Percentiles rank a stretch among this genome's conserved stretches.
Conservation (phyloP, 176 grass and related monocot genomes). For the Hordeum vulgare region DNA sequence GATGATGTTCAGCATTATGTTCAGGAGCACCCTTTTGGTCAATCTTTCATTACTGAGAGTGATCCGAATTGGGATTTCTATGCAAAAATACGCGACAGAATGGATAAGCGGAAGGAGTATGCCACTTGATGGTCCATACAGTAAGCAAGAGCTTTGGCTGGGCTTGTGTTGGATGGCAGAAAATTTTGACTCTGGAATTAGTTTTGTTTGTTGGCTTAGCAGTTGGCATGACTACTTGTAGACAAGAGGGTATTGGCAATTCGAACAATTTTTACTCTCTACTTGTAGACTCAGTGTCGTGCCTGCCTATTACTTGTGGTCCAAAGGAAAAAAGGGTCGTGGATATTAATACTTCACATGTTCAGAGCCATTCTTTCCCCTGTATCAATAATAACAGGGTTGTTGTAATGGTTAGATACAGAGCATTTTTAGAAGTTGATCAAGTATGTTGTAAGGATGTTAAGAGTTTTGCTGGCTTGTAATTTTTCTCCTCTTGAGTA, state of each 20-base stretch:
- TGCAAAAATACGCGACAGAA: conserved; percentile 43
- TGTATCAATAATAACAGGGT: conserved; percentile 16
- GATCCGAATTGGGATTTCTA: conserved; percentile 74
- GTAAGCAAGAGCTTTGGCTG: neutral
- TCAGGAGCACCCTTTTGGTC: conserved; percentile 67
- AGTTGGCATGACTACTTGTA: conserved; percentile 4
- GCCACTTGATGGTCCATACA: neutral
- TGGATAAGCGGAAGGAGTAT: neutral
- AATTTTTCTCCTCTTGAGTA: neutral
- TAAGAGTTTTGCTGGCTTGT: neutral
- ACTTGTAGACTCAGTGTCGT: too few species aligned
- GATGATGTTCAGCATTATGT: conserved; percentile 77
- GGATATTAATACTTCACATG: neutral
- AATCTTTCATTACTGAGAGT: conserved; percentile 56
- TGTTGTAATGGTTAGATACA: conserved; percentile 8
- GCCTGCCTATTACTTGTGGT: neutral
- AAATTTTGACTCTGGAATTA: neutral
- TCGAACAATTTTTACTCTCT: conserved; percentile 7
- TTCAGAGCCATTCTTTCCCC: conserved; percentile 17
- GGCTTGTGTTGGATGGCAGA: neutral
- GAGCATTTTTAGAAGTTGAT: neutral
- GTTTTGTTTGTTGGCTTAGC: neutral
- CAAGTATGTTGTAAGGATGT: conserved; percentile 14
- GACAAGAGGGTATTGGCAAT: neutral
- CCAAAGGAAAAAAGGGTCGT: too few species aligned